Percentiles rank a stretch among this genome's conserved stretches.
Conservation (phyloP, 1,284 basidiomycete species). For the Neolentinus lepideus region DNA sequence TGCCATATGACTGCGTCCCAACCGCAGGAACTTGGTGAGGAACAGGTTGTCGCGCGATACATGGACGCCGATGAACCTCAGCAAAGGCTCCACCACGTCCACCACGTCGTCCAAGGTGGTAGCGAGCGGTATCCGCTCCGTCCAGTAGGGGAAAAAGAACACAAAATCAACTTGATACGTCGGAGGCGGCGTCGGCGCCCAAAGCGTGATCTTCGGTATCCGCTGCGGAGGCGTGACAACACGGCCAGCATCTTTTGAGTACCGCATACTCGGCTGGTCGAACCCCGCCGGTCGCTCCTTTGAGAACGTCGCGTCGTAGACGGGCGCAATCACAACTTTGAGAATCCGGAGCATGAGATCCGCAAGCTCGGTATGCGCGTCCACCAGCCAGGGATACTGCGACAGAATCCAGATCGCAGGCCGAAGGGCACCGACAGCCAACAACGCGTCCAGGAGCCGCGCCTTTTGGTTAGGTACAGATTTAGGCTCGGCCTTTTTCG, state of each 20-base stretch:
- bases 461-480: constrained; percentile 73
- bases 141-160: constrained; percentile 89
- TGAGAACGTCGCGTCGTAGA: constrained; percentile 54
- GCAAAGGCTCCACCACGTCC: constrained; percentile 67
- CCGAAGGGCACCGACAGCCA: constrained; percentile 79
- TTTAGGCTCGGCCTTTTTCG: constrained; percentile 27
- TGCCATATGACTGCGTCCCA: constrained; percentile 44
- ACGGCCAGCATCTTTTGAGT: constrained; percentile 43
- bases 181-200: constrained; percentile 70
- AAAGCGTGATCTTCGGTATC: constrained; percentile 58
- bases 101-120: constrained; percentile 59
- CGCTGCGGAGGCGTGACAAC: constrained; percentile 41
- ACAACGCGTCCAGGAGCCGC: constrained; percentile 73
- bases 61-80: constrained; percentile 72
- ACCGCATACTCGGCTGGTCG: constrained; percentile 53
- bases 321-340: constrained; percentile 55
- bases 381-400: constrained; percentile 82
- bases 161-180: constrained; percentile 68
- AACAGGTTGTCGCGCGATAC: constrained; percentile 65
- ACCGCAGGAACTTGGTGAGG: constrained; percentile 52
- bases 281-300: constrained; percentile 57
- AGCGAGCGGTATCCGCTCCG: constrained; percentile 62
- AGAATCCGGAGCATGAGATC: constrained; percentile 78
- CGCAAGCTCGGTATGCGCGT: constrained; percentile 76
- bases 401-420: constrained; percentile 76